phyloP scores from a whole-genome alignment of 148 eudicot species.

The Cornus controversa region DNA sequence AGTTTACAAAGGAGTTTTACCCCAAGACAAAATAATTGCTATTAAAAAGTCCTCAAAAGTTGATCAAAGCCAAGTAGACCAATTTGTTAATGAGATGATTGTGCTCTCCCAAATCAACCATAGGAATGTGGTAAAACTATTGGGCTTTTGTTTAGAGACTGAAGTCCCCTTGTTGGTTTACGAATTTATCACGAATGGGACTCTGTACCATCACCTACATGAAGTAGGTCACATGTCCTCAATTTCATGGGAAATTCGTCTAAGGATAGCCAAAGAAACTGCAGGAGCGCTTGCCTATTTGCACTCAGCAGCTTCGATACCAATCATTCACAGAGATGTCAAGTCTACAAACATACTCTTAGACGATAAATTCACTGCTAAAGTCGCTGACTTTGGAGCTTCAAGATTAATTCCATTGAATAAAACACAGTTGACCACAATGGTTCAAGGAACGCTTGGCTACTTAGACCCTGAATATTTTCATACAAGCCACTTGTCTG shows the following conservation, averaged over 20 bases:
- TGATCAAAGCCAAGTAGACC: constrained; percentile 21
- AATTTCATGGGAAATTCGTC: background rate
- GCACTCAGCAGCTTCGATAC: background rate
- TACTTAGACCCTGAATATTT: background rate
- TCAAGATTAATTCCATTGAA: background rate
- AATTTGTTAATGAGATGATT: constrained; percentile 22
- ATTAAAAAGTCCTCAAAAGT: background rate
- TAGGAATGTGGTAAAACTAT: constrained; percentile 20
- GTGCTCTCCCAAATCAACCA: constrained; percentile 18
- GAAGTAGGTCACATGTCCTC: background rate
- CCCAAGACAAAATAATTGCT: background rate
- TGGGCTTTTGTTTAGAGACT: constrained; percentile 23
- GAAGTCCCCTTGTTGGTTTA: constrained; percentile 18
- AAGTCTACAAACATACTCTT: background rate
- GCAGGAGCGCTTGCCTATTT: background rate
- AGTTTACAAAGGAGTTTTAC: background rate
- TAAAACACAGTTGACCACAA: background rate
- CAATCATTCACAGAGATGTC: background rate
- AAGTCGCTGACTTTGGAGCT: background rate
- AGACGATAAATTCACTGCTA: background rate
- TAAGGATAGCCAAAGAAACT: background rate
- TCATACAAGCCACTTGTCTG: background rate
- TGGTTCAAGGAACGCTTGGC: background rate
- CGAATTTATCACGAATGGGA: constrained; percentile 21
- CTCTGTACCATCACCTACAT: background rate